Base-by-base conservation (phyloP, 169 alveolate species). In the Miamiensis avidus region DNA sequence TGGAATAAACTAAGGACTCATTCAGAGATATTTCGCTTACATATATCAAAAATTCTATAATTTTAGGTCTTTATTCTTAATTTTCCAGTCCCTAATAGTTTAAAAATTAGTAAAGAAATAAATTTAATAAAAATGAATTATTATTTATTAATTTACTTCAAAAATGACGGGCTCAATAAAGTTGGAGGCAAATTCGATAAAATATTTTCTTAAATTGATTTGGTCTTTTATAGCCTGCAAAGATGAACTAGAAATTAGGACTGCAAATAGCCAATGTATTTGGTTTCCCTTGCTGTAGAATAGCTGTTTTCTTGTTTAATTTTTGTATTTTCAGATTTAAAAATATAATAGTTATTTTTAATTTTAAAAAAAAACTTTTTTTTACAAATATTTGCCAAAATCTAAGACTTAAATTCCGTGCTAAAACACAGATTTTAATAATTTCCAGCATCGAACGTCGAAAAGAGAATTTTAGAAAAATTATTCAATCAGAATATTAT, bases 141-240 rank as follows among this genome's bases (percentile, higher is more conserved):
- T 73, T 73, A 26, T 73, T 15, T 73, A n/a, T 26, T 73, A 15
- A 77, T 27, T 77, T 77, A 77, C 82, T 11, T 77, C 34, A 0
- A 32, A 69, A 26, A 77, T 31, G 15, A 77, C 33, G 0, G 82
- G 82, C 25, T 77, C 33, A 6, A 77, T 77, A 27, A 30, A 31
- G 15, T 77, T 31, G n/a, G 31, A 25, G n/a, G 82, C 65, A n/a
- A 77, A 77, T 31, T 77, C 82, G 33, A 33, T 77, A n/a, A 77
- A 77, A 27, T 77, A 77, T 29, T 77, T 77, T 77, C 64, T 77
- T 11, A 32, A 27, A 32, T 77, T 0, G 25, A 77, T 77, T 6
- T 65, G 28, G 27, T 77, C 64, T 1, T 32, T 6, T 1, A 77
- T 77, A 11, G 82, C 82, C 31, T 32, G 28, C 1, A 30, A 27